Evolutionary conservation across 768 basidiomycete genomes (phyloP).

Genomic region (Mycena rosella): DNA sequence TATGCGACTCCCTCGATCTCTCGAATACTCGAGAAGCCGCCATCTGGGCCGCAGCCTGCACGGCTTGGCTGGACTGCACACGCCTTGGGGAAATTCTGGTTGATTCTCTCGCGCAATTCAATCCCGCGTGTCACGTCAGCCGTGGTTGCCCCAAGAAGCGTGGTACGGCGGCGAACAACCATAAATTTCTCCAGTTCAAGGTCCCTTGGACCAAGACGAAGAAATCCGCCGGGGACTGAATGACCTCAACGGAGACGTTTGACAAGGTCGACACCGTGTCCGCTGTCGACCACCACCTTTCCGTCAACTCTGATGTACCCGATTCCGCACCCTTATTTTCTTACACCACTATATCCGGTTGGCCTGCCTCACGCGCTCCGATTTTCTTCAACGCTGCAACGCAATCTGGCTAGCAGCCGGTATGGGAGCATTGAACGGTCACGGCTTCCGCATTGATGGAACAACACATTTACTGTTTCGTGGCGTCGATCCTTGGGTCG

Average conservation of each 20-base stretch:
- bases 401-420: too few relatives aligned
- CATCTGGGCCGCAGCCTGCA: slow-evolving; percentile 1
- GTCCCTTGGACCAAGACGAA: slow-evolving; percentile 7
- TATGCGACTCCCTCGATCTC: background rate
- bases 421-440: too few relatives aligned
- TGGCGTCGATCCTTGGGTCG: too few relatives aligned
- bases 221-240: background rate
- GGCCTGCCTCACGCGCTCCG: background rate
- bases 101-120: background rate
- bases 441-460: too few relatives aligned
- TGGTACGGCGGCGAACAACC: background rate
- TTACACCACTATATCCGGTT: background rate
- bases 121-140: background rate
- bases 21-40: slow-evolving; percentile 6
- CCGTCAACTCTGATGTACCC: background rate
- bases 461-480: too few relatives aligned
- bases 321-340: background rate
- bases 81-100: background rate
- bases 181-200: slow-evolving; percentile 1
- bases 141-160: slow-evolving; percentile 10
- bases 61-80: slow-evolving; percentile 1
- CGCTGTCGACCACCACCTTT: background rate
- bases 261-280: slow-evolving; percentile 2
- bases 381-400: background rate
- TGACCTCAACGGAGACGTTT: slow-evolving; percentile 45